These are phyloP conservation scores for Daldinia eschscholtzii DNA, from an alignment of 2,329 filamentous ascomycete species.

Conservation along the genomic window DNA sequence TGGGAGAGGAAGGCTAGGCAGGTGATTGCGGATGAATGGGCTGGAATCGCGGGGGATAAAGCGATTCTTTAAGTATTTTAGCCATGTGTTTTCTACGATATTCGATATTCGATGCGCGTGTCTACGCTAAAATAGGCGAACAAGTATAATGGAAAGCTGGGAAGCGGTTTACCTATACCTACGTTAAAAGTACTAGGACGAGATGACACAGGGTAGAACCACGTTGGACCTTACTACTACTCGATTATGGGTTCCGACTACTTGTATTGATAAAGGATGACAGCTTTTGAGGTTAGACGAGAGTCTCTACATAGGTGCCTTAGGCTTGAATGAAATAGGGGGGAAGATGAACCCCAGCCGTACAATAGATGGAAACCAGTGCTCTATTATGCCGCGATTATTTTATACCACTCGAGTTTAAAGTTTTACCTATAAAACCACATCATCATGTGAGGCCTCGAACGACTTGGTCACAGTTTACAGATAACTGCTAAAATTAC, in stretches of 20 bases:
- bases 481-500: background rate
- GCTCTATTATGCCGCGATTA: background rate
- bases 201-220: too few relatives aligned
- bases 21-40: conserved; percentile 41
- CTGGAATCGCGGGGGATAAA: conserved; percentile 41
- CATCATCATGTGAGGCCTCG: background rate
- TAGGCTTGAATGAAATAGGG: background rate
- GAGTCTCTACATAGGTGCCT: too few relatives aligned
- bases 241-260: too few relatives aligned
- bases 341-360: background rate
- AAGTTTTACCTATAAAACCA: background rate
- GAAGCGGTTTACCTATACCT: background rate
- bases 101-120: background rate
- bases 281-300: too few relatives aligned
- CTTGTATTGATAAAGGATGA: too few relatives aligned
- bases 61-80: background rate
- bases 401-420: background rate
- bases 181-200: background rate
- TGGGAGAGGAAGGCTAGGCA: conserved; percentile 41
- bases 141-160: background rate
- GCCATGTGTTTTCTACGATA: too few relatives aligned
- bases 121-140: too few relatives aligned
- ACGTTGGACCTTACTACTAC: too few relatives aligned
- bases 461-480: background rate
- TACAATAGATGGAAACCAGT: background rate